phyloP scores from a whole-genome alignment of 2,329 filamentous ascomycete genomes.

The Rhynchosporium agropyri region DNA sequence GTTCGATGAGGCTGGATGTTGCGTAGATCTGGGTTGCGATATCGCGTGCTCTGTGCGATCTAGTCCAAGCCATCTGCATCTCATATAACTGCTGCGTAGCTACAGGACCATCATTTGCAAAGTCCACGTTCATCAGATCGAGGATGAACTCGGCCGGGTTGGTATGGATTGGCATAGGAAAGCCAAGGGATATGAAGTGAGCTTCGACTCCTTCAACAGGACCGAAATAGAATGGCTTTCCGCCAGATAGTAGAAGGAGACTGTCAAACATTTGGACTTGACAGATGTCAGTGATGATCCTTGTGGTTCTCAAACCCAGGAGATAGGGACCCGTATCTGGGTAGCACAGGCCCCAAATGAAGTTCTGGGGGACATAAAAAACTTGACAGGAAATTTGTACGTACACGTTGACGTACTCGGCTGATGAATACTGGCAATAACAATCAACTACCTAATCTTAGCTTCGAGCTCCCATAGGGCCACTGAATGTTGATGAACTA shows the following conservation, averaged over 20 bases:
- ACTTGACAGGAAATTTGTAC: background rate
- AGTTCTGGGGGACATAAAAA: background rate
- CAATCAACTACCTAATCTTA: slow-evolving; percentile 58
- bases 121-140: slow-evolving; percentile 78
- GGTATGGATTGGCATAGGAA: slow-evolving; percentile 66
- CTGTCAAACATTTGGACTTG: slow-evolving; percentile 74
- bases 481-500: slow-evolving; percentile 68
- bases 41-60: slow-evolving; percentile 47
- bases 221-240: slow-evolving; percentile 74
- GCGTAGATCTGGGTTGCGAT: slow-evolving; percentile 39
- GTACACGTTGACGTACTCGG: slow-evolving; percentile 72
- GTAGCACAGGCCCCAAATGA: no score
- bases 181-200: slow-evolving; percentile 66
- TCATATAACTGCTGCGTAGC: slow-evolving; percentile 52
- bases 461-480: slow-evolving; percentile 63
- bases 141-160: slow-evolving; percentile 83
- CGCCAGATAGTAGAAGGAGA: slow-evolving; percentile 71
- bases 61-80: slow-evolving; percentile 59
- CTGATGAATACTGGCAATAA: slow-evolving; percentile 84
- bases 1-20: slow-evolving; percentile 23
- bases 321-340: no score
- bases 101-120: slow-evolving; percentile 55
- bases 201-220: slow-evolving; percentile 56
- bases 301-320: no score
- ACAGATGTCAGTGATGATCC: background rate